Conservation (phyloP, 2,329 filamentous ascomycete species). For the Calonectria ilicicola region DNA sequence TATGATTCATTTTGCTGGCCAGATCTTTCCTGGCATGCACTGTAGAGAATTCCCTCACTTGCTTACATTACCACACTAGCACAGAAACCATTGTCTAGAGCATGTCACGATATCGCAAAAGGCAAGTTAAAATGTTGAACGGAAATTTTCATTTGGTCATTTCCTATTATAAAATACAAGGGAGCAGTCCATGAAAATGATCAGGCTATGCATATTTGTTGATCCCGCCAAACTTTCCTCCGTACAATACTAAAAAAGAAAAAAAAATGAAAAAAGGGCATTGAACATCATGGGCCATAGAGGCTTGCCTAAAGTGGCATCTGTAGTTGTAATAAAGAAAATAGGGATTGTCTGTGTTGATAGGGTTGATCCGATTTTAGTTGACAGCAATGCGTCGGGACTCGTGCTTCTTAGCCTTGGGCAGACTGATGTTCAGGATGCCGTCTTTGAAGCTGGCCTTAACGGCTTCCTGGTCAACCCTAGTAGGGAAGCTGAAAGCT, state of each 20-base stretch:
- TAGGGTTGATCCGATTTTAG: conserved; percentile 46
- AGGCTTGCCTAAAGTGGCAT: not conserved
- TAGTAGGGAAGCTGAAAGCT: conserved; percentile 74
- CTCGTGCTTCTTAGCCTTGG: conserved; percentile 73
- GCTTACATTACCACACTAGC: too few species aligned
- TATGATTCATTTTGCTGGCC: too few species aligned
- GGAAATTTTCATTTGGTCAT: too few species aligned
- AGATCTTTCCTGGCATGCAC: too few species aligned
- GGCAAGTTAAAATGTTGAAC: too few species aligned
- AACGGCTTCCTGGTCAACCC: conserved; percentile 73
- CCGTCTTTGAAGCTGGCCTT: conserved; percentile 74
- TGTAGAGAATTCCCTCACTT: too few species aligned
- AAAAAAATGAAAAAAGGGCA: not conserved
- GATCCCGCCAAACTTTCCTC: too few species aligned
- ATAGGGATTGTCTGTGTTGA: not conserved
- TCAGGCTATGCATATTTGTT: too few species aligned
- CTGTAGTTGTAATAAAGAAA: not conserved
- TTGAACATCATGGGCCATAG: not conserved
- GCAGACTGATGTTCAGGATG: conserved; percentile 72
- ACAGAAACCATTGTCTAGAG: too few species aligned
- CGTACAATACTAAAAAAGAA: not conserved
- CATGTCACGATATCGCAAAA: too few species aligned
- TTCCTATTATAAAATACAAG: too few species aligned
- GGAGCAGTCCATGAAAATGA: too few species aligned
- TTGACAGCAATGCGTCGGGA: conserved; percentile 66